Conservation (phyloP, 1,284 basidiomycete genomes). For the Fistulina hepatica region DNA sequence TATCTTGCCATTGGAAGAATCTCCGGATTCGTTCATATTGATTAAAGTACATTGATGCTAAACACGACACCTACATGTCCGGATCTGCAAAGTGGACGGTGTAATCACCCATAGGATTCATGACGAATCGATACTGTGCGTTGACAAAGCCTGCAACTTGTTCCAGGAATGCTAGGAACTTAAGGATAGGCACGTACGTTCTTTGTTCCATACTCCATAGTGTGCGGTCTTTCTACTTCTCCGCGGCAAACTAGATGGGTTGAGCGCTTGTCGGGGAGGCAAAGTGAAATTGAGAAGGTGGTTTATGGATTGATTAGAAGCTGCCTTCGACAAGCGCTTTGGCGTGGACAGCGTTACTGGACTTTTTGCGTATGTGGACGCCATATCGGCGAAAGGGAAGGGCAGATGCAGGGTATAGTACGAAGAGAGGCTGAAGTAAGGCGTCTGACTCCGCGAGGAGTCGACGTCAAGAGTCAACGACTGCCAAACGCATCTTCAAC, state of each 20-base stretch:
- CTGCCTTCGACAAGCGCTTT: slow-evolving; percentile 59
- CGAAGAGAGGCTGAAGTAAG: too few species aligned
- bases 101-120: slow-evolving; percentile 87
- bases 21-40: slow-evolving; percentile 30
- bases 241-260: slow-evolving; percentile 48
- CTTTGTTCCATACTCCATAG: slow-evolving; percentile 72
- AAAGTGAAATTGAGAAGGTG: slow-evolving; percentile 79
- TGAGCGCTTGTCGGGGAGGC: slow-evolving; percentile 61
- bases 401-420: too few species aligned
- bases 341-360: too few species aligned
- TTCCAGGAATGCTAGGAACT: slow-evolving; percentile 2
- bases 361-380: too few species aligned
- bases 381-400: too few species aligned
- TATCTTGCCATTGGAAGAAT: slow-evolving; percentile 93
- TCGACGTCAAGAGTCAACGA: too few species aligned
- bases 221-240: slow-evolving; percentile 60
- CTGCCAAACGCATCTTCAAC: too few species aligned
- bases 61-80: slow-evolving; percentile 59
- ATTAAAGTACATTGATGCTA: slow-evolving; percentile 10
- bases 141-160: slow-evolving; percentile 69
- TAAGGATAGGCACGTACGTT: slow-evolving; percentile 48
- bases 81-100: slow-evolving; percentile 94
- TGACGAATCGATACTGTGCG: slow-evolving; percentile 87
- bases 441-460: too few species aligned
- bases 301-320: slow-evolving; percentile 51